Conservation (phyloP, 177 flowering plant genomes). For the Telopea speciosissima region DNA sequence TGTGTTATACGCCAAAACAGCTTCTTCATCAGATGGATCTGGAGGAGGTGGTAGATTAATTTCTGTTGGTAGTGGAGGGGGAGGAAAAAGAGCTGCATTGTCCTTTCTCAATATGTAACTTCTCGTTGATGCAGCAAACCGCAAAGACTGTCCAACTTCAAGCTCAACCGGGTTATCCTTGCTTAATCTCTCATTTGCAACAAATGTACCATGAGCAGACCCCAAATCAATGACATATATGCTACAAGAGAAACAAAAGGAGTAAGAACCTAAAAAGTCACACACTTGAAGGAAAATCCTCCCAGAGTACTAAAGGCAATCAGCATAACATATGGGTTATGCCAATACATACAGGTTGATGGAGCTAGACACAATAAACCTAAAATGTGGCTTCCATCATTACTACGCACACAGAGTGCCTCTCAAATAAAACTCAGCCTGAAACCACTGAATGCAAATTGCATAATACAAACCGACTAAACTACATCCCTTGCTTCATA, state of each 20-base stretch:
- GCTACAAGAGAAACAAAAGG: slow-evolving; percentile 37
- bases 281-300: not conserved
- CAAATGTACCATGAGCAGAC: slow-evolving; percentile 97
- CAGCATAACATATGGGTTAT: not conserved
- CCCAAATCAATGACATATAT: slow-evolving; percentile 92
- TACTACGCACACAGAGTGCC: not conserved
- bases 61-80: slow-evolving; percentile 54
- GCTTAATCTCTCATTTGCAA: slow-evolving; percentile 86
- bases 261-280: slow-evolving; percentile 11
- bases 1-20: slow-evolving; percentile 86
- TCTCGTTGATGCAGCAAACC: slow-evolving; percentile 96
- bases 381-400: not conserved
- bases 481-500: not conserved
- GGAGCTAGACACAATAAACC: not conserved
- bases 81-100: slow-evolving; percentile 74
- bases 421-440: not conserved
- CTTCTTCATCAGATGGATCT: slow-evolving; percentile 95
- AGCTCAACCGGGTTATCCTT: slow-evolving; percentile 89
- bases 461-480: not conserved
- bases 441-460: not conserved
- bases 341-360: not conserved
- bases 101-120: slow-evolving; percentile 75
- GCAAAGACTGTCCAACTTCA: slow-evolving; percentile 89
- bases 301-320: not conserved
- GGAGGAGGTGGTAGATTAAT: slow-evolving; percentile 76